Base-by-base conservation (phyloP, 305 asterid species). In the Fraxinus xanthoxyloides region DNA sequence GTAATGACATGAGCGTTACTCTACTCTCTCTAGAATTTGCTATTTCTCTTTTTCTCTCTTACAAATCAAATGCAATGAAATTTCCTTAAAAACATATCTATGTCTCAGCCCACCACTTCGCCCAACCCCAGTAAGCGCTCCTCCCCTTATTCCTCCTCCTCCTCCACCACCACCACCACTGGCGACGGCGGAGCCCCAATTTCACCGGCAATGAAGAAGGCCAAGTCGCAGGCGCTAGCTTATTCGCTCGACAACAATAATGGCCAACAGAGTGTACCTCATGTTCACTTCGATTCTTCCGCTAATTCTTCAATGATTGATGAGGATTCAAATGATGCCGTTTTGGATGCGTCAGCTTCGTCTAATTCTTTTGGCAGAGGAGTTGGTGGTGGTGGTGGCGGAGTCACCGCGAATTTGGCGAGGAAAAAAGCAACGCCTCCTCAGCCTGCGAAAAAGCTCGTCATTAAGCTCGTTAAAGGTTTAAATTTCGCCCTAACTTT, bases 391-490 rank as follows among this genome's bases (percentile, higher is more conserved):
- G 75, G 73, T 26, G 82, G 81, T 40, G 83, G 74, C 1, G 75
- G 82, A 59, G 56, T 77, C 21, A 79, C 90, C 19, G 83, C 92
- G 34, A 90, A 90, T 88, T 82, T 87, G 83, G 73, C 88, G 9
- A 82, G 93, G 72, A 90, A 90, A 54, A 90, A 90, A 78, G 87
- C 91, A 3, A 87, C 87, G 43, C 90, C 82, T 81, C 91, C 90
- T 1, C 90, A 83, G 80, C 92, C 93, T 0, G 77, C 88, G 23
- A 88, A 90, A 77, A 90, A 86, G 40, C 86, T 90, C 26, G 90
- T 90, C 76, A 90, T 90, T 82, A 88, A 86, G 85, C 90, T 88
- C 63, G 77, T 81, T 34, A 90, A 90, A 90, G 93, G 92, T 88
- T 82, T 48, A 1, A 10, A n/a, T 21, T 40, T 38, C 38, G 3